phyloP scores from a whole-genome alignment of 345 rosid genomes.

The Syzygium jambos region DNA sequence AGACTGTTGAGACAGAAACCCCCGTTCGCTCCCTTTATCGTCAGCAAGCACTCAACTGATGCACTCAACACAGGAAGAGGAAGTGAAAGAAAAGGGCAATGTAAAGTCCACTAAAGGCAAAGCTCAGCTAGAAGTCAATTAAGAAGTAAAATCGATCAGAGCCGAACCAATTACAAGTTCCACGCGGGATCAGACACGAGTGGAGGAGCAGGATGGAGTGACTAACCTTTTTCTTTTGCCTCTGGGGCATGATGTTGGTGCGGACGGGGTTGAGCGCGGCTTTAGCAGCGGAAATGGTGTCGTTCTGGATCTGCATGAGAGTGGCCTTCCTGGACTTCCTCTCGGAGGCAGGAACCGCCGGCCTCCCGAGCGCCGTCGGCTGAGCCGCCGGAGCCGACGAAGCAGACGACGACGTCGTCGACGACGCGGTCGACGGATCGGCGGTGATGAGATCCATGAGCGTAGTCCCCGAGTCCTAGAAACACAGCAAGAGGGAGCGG shows the following conservation, averaged over 20 bases:
- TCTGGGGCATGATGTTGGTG: slow-evolving; percentile 63
- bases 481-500: neutral
- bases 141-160: neutral
- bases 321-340: slow-evolving; percentile 75
- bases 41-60: neutral
- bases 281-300: slow-evolving; percentile 87
- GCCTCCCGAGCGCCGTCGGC: slow-evolving; percentile 26
- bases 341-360: slow-evolving; percentile 53
- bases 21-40: neutral
- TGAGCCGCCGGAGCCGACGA: slow-evolving; percentile 17
- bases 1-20: neutral
- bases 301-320: slow-evolving; percentile 86
- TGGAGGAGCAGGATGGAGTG: neutral
- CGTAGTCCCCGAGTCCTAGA: slow-evolving; percentile 81
- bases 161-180: neutral
- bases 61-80: neutral
- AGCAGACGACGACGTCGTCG: slow-evolving; percentile 23
- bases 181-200: neutral
- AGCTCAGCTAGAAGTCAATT: neutral
- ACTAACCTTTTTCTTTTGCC: slow-evolving; percentile 49
- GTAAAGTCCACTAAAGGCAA: neutral
- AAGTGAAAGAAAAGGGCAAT: neutral
- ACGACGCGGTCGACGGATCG: slow-evolving; percentile 44
- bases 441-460: slow-evolving; percentile 98
- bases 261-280: slow-evolving; percentile 71